Percentiles rank a stretch among this genome's conserved stretches.
These are phyloP conservation scores for Cerrena zonata DNA, from an alignment of 1,284 basidiomycete genomes.

Conservation along the genomic window DNA sequence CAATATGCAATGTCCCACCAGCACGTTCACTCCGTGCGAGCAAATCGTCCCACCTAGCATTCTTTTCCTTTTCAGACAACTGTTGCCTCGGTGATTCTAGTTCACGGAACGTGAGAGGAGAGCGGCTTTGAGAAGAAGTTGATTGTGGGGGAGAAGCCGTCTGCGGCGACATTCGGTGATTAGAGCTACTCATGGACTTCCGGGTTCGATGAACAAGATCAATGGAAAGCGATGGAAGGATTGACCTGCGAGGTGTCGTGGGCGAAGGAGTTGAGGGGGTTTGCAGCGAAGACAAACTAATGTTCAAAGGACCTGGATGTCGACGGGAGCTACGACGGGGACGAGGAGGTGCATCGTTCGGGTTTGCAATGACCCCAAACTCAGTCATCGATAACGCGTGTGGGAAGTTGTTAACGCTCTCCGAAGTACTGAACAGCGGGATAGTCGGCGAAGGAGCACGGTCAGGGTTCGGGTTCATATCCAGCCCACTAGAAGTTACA, in stretches of 20 bases:
- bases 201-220: constrained; percentile 15
- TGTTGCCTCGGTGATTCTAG: constrained; percentile 31
- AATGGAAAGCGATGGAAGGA: constrained; percentile 15
- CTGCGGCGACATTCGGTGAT: not conserved
- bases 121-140: constrained; percentile 17
- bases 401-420: constrained; percentile 27
- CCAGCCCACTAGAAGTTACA: constrained; percentile 8
- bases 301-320: constrained; percentile 17
- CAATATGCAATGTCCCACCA: constrained; percentile 63
- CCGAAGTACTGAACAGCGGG: constrained; percentile 28
- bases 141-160: constrained; percentile 15
- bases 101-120: constrained; percentile 46
- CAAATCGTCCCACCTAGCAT: constrained; percentile 62
- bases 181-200: constrained; percentile 15
- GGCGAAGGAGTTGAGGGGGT: constrained; percentile 16
- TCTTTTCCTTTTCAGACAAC: constrained; percentile 62
- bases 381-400: constrained; percentile 19
- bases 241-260: constrained; percentile 20
- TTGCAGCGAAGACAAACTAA: constrained; percentile 17
- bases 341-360: constrained; percentile 18
- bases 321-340: constrained; percentile 25
- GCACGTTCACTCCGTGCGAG: constrained; percentile 57
- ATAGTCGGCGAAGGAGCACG: constrained; percentile 25
- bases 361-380: constrained; percentile 21
- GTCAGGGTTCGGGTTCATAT: constrained; percentile 1